phyloP scores from a whole-genome alignment of 179 eudicot species.

The Silene noctiflora region DNA sequence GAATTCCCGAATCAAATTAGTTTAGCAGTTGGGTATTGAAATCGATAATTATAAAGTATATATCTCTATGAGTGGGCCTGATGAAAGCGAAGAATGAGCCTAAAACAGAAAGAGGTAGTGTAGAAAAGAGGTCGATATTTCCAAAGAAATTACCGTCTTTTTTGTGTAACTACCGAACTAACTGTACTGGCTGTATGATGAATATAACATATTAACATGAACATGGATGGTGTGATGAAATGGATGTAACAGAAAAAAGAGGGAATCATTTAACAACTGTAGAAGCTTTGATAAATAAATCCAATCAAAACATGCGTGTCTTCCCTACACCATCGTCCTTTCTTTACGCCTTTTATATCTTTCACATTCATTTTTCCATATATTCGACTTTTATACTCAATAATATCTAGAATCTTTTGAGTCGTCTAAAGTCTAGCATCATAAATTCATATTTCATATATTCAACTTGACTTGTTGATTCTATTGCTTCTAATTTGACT shows the following conservation, averaged over 20 bases:
- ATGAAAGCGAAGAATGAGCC: no score
- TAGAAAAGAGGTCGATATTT: no score
- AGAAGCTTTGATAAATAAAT: slow-evolving; percentile 17
- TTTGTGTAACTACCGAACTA: no score
- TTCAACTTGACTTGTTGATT: not conserved
- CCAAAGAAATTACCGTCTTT: no score
- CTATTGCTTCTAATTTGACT: no score
- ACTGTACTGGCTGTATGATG: no score
- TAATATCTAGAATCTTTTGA: slow-evolving; percentile 28
- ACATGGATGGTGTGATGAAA: not conserved
- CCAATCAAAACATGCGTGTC: slow-evolving; percentile 12
- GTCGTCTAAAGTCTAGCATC: not conserved
- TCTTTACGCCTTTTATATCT: slow-evolving; percentile 2
- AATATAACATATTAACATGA: no score
- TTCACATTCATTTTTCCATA: not conserved
- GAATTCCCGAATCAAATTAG: no score
- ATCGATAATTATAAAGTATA: no score
- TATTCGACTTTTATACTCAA: not conserved
- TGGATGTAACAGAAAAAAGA: not conserved
- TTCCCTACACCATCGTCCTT: not conserved
- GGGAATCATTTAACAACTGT: not conserved
- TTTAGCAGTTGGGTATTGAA: no score
- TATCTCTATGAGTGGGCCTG: no score
- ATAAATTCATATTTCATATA: not conserved
- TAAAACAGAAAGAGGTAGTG: no score